Conservation (phyloP, 1,139 yeast species). For the Blastobotrys indianensis region DNA sequence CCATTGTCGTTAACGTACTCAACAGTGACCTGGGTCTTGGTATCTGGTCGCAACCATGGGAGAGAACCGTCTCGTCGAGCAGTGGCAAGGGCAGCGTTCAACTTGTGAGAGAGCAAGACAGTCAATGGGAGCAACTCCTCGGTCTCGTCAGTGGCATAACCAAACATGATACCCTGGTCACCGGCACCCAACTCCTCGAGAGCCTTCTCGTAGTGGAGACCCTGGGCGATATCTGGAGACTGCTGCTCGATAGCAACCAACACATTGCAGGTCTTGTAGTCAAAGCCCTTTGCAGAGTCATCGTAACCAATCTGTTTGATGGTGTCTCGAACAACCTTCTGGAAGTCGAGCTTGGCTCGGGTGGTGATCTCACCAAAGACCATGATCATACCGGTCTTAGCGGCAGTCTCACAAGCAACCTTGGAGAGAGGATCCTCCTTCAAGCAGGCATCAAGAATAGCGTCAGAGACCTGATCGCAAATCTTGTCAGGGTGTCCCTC, state of each 20-base stretch:
- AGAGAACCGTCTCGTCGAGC: slow-evolving; percentile 96
- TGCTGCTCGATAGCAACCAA: slow-evolving; percentile 99
- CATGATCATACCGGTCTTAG: slow-evolving; percentile 98
- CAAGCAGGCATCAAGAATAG: slow-evolving; percentile 95
- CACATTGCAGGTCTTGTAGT: slow-evolving; percentile 98
- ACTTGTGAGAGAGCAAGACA: slow-evolving; percentile 86
- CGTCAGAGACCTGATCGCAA: slow-evolving; percentile 99
- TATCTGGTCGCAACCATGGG: slow-evolving; percentile 98
- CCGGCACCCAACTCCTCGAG: slow-evolving; percentile 99
- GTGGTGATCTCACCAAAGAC: slow-evolving; percentile 99
- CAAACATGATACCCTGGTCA: slow-evolving; percentile 99
- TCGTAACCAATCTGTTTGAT: slow-evolving; percentile 98
- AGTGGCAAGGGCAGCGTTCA: slow-evolving; percentile 92
- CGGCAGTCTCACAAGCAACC: slow-evolving; percentile 99
- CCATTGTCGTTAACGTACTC: slow-evolving; percentile 93
- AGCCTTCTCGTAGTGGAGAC: slow-evolving; percentile 95
- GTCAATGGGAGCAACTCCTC: slow-evolving; percentile 97
- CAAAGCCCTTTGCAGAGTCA: slow-evolving; percentile 92
- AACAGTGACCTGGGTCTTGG: slow-evolving; percentile 98
- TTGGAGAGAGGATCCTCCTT: slow-evolving; percentile 94
- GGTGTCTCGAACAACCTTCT: slow-evolving; percentile 95
- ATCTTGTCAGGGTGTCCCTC: slow-evolving; percentile 99
- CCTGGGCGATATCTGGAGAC: slow-evolving; percentile 98
- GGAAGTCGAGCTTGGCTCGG: slow-evolving; percentile 90
- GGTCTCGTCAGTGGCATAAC: slow-evolving; percentile 98